Base-by-base conservation (phyloP, 2,329 filamentous ascomycete species). In the Diaporthe sp. region DNA sequence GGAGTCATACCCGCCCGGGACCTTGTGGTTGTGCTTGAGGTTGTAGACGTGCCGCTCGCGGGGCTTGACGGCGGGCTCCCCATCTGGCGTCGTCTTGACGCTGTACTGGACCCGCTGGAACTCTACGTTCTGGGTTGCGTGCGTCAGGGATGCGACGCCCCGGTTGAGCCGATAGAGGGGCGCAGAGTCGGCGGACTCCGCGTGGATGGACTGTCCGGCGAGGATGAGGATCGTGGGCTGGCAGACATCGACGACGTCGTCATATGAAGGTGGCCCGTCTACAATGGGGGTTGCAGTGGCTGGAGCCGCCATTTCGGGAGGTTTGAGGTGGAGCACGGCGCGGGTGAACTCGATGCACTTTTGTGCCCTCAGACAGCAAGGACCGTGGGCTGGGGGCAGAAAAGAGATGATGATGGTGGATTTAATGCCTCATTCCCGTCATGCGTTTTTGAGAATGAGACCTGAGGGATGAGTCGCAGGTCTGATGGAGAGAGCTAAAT, bases 131-230 rank as follows among this genome's bases (percentile, higher is more conserved):
- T 74, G 61, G 58, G 77, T 79, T 8, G 77, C 74, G 37, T 78
- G 77, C 3, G 77, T 71, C 25, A 80, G 75, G 2, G 62, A 60
- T 31, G 75, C 71, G 15, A 82, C 68, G 62, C 79, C 79, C 19
- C 79, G 78, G 51, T 79, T 81, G 6, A 81, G 76, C 58, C 81
- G 77, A 74, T 80, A 82, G 12, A 82, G 78, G 4, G 77, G 74
- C 4, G 77, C 58, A 22, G 77, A 76, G 34, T 76, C 75, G 4
- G 75, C 74, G 5, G 80, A 75, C 25, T 81, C 79, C 25, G 79
- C 79, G 49, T 79, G 78, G 75, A 81, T 79, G 73, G 74, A 77
- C n/a, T 78, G 79, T 6, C 76, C 79, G 15, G 70, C 75, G 17
- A 82, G 78, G 12, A 82, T 75, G 25, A 81, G 77, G 25, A 80